Evolutionary conservation across 176 grass and related monocot genomes (phyloP).

Genomic region (Oryza brachyantha): DNA sequence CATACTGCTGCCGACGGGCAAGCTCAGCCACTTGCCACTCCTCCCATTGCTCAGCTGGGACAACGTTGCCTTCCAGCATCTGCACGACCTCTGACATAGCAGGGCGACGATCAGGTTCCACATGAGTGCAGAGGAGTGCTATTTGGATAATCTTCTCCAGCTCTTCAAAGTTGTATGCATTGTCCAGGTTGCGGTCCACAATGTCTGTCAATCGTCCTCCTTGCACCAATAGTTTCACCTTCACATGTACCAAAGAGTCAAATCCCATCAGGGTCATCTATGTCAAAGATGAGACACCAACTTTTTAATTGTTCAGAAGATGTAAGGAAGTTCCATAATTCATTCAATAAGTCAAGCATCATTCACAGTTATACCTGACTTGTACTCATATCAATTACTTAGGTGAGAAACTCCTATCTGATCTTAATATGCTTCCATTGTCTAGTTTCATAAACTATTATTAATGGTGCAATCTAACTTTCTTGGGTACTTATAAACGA

Average conservation of each 20-base stretch:
- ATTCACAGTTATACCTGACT: background rate
- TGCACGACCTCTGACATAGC: constrained; percentile 80
- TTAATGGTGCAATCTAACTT: constrained; percentile 16
- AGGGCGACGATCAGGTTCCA: constrained; percentile 49
- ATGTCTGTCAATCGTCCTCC: constrained; percentile 43
- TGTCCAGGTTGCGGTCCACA: constrained; percentile 56
- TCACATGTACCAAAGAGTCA: constrained; percentile 9
- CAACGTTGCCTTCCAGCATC: constrained; percentile 71
- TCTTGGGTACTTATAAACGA: constrained; percentile 5
- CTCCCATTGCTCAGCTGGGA: constrained; percentile 54
- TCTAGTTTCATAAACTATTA: constrained; percentile 6
- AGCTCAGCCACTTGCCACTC: constrained; percentile 67
- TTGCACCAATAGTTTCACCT: constrained; percentile 59
- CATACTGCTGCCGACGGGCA: constrained; percentile 42
- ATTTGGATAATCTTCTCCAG: constrained; percentile 57
- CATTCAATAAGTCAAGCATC: constrained; percentile 18
- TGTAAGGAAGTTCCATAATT: background rate
- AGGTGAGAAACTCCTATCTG: background rate
- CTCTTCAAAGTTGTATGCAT: constrained; percentile 36
- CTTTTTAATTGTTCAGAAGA: background rate
- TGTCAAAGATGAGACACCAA: background rate
- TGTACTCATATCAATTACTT: constrained; percentile 7
- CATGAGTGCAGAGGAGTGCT: constrained; percentile 78
- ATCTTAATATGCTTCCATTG: background rate
- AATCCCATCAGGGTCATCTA: constrained; percentile 22